A percentile compares a stretch with the other conserved stretches of the same genome.
Conservation (phyloP, 176 grass and related monocot genomes). For the Luzula sylvatica region DNA sequence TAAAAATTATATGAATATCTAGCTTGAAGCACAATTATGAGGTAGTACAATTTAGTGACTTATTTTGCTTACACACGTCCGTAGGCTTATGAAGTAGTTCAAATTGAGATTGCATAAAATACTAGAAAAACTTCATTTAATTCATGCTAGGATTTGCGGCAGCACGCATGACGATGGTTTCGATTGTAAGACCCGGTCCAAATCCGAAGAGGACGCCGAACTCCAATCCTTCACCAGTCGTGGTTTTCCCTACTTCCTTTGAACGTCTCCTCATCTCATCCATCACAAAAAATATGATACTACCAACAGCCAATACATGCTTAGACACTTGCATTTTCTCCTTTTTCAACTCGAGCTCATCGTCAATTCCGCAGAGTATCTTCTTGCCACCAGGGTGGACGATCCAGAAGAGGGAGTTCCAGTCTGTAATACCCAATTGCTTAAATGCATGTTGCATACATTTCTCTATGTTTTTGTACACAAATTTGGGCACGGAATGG, state of each 20-base stretch:
- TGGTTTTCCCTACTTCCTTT: background rate
- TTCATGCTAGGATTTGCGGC: no score
- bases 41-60: no score
- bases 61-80: no score
- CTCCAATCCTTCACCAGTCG: constrained; percentile 19
- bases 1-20: no score
- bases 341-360: constrained; percentile 21
- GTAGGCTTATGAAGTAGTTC: no score
- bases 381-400: constrained; percentile 28
- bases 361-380: constrained; percentile 37
- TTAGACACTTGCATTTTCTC: constrained; percentile 30
- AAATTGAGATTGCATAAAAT: no score
- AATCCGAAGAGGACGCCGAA: constrained; percentile 53
- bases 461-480: constrained; percentile 31
- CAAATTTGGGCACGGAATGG: background rate
- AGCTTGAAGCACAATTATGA: no score
- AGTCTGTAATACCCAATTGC: constrained; percentile 19
- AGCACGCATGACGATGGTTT: constrained; percentile 45
- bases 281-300: constrained; percentile 54
- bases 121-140: no score
- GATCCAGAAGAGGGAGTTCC: constrained; percentile 57
- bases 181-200: constrained; percentile 47
- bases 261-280: constrained; percentile 30
- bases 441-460: constrained; percentile 20
- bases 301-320: constrained; percentile 29